Base-by-base conservation (phyloP, 2,329 filamentous ascomycete genomes). In the Stemphylium vesicarium region DNA sequence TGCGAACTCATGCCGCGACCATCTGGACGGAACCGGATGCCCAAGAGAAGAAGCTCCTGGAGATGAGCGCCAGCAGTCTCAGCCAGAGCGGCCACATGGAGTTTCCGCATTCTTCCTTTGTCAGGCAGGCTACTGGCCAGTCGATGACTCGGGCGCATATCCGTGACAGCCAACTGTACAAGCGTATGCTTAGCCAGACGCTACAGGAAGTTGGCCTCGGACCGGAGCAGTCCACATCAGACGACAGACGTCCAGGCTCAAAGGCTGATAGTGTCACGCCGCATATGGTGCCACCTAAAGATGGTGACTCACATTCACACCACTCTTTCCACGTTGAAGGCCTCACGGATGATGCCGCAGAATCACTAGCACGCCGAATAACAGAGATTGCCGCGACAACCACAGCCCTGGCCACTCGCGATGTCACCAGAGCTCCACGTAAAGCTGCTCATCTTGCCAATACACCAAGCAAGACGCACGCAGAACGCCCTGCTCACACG, bases 381-480 rank as follows among this genome's bases (percentile, higher is more conserved):
- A 91, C 92, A 4, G 95, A 98, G 77, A 91, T 98, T 73, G 94
- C 94, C 7, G 94, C 95, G 6, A 95, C 93, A 0, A 93, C 93
- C 15, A 93, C 92, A 0, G 88, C 92, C 2, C 86, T 96, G 60
- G 94, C 93, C 41, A 91, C 93, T 38, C 85, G 91, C 57, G 92
- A 97, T 77, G 88, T 86, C 4, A 80, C 82, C 13, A 81, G 81
- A 50, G 76, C 78, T 26, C 79, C 82, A 39, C 82, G 82, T 41
- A 85, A 81, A 56, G 71, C 79, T 18, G 79, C 82, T 15, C 73
- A 77, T 6, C 75, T 80, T 61, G 74, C 76, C 15, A 58, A 68
- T 31, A 63, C 66, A 18, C 63, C 64, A 38, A 68, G 48, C 41
- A 75, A 74, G 54, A 73, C 72, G 39, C 75, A 78, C 15, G 57